A percentile compares a stretch with the other conserved stretches of the same genome.
phyloP scores from a whole-genome alignment of 345 rosid species.

The Gossypium sturtianum region DNA sequence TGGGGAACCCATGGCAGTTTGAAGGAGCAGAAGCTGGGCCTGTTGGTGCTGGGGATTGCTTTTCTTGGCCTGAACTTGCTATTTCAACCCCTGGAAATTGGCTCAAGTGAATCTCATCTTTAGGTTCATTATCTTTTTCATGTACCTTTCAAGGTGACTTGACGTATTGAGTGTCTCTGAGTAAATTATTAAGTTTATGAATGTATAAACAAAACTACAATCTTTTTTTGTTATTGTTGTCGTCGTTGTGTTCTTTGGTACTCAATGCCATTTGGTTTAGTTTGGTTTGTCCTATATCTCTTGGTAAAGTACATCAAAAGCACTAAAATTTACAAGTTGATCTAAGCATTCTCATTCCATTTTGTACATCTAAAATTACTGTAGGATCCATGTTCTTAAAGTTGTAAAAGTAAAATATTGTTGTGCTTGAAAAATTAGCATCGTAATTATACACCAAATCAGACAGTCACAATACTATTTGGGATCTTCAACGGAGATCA shows the following conservation, averaged over 20 bases:
- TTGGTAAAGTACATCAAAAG: background rate
- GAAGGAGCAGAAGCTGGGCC: constrained; percentile 60
- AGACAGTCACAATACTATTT: background rate
- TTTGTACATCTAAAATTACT: background rate
- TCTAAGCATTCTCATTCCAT: background rate
- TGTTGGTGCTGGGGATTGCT: constrained; percentile 52
- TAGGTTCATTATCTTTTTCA: background rate
- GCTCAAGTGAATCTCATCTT: constrained; percentile 41
- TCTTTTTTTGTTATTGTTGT: background rate
- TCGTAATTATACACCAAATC: background rate
- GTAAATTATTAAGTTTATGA: constrained; percentile 12
- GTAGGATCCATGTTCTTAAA: background rate
- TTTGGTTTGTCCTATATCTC: background rate
- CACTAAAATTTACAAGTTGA: background rate
- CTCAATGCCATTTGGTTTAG: constrained; percentile 23
- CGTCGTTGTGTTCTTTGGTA: background rate
- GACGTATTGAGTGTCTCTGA: constrained; percentile 8
- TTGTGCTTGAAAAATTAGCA: constrained; percentile 8
- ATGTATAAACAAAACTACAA: constrained; percentile 7
- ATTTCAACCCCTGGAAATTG: constrained; percentile 80
- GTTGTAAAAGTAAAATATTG: background rate
- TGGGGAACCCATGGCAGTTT: constrained; percentile 67
- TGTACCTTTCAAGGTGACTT: constrained; percentile 3
- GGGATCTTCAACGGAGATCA: constrained; percentile 30
- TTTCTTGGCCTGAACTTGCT: constrained; percentile 88